phyloP scores from a whole-genome alignment of 164 flowering plant genomes.

The Protea cynaroides region DNA sequence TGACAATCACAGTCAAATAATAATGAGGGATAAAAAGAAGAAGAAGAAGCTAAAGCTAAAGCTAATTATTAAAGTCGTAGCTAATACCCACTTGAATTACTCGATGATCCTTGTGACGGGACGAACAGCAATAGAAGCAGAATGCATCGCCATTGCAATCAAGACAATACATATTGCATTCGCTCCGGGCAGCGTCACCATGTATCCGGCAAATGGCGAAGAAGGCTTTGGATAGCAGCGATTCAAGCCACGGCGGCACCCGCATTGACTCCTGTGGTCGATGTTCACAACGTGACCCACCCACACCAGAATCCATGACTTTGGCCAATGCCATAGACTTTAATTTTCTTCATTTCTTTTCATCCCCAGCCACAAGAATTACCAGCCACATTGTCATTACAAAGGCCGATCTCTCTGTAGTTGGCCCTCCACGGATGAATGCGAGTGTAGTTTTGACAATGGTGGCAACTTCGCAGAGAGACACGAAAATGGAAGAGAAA shows the following conservation, averaged over 20 bases:
- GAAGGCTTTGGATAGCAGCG: constrained; percentile 52
- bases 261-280: constrained; percentile 38
- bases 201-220: constrained; percentile 68
- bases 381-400: constrained; percentile 5
- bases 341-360: neutral
- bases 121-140: constrained; percentile 78
- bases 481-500: neutral
- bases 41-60: neutral
- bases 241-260: constrained; percentile 89
- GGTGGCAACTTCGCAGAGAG: constrained; percentile 6
- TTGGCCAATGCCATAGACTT: neutral
- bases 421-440: too few species aligned
- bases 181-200: constrained; percentile 66
- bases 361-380: too few species aligned
- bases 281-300: too few species aligned
- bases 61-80: neutral
- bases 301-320: neutral
- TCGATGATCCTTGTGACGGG: constrained; percentile 71
- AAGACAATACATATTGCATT: constrained; percentile 85
- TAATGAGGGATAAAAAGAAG: too few species aligned
- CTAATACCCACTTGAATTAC: constrained; percentile 64
- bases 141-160: constrained; percentile 69
- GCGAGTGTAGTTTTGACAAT: too few species aligned
- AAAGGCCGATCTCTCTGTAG: neutral
- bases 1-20: too few species aligned